These are phyloP conservation scores for Calonectria pseudoreteaudii DNA, from an alignment of 2,329 filamentous ascomycete genomes.

Conservation along the genomic window DNA sequence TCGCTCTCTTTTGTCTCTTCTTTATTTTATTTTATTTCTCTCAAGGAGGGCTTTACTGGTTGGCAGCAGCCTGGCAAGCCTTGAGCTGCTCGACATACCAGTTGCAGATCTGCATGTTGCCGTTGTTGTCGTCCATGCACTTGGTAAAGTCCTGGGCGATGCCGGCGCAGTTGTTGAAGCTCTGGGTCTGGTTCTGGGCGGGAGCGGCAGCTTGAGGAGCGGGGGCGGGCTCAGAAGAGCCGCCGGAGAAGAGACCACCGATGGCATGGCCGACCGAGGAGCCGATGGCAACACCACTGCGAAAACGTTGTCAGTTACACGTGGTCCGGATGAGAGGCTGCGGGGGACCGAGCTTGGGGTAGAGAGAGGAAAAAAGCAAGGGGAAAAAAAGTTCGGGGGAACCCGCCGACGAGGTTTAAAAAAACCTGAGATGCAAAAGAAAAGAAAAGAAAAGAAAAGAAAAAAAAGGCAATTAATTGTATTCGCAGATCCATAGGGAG, in stretches of 20 bases:
- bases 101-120: constrained; percentile 94
- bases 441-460: background rate
- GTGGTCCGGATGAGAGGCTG: constrained; percentile 24
- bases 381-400: background rate
- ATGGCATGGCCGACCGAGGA: constrained; percentile 96
- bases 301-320: constrained; percentile 32
- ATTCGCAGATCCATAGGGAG: background rate
- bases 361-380: background rate
- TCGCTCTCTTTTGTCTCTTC: background rate
- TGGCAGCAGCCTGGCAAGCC: constrained; percentile 84
- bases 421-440: background rate
- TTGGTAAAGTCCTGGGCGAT: constrained; percentile 89
- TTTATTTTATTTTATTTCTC: constrained; percentile 16
- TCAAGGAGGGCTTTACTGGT: constrained; percentile 64
- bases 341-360: background rate
- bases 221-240: constrained; percentile 65
- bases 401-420: background rate
- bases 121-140: constrained; percentile 96
- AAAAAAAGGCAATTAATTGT: background rate
- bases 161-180: constrained; percentile 76
- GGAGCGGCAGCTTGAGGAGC: constrained; percentile 63
- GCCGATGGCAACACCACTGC: constrained; percentile 94
- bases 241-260: constrained; percentile 86
- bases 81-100: constrained; percentile 99
- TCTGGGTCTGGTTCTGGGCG: constrained; percentile 64